phyloP scores from a whole-genome alignment of 202 grass and related monocot species.

The Zizania palustris region DNA sequence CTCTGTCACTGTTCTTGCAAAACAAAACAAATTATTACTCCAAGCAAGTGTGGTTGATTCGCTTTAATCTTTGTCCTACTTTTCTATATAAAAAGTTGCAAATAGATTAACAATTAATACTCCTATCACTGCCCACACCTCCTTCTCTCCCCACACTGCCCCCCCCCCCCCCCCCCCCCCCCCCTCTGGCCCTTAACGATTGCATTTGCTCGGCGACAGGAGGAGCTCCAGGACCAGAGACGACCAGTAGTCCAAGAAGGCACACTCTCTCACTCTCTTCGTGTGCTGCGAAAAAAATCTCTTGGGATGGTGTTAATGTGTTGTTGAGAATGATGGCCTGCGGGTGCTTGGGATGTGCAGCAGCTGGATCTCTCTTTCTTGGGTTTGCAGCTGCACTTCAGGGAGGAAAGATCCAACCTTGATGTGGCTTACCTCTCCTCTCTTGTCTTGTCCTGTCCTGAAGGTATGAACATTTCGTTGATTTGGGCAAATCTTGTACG shows the following conservation, averaged over 20 bases:
- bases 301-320: slow-evolving; percentile 22
- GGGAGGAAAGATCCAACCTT: slow-evolving; percentile 28
- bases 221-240: slow-evolving; percentile 16
- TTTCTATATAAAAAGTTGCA: slow-evolving; percentile 2
- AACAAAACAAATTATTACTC: slow-evolving; percentile 15
- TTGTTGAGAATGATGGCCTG: slow-evolving; percentile 37
- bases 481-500: slow-evolving; percentile 22
- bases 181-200: slow-evolving; percentile 38
- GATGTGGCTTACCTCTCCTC: slow-evolving; percentile 17
- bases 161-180: neutral
- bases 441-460: neutral
- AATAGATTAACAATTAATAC: slow-evolving; percentile 52
- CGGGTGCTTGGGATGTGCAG: slow-evolving; percentile 36
- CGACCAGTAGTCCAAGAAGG: too few relatives aligned
- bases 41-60: neutral
- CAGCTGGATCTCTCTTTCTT: slow-evolving; percentile 48
- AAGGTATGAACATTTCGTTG: slow-evolving; percentile 37
- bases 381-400: slow-evolving; percentile 25
- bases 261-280: neutral
- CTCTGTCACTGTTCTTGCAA: slow-evolving; percentile 32
- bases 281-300: neutral
- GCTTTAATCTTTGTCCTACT: slow-evolving; percentile 60
- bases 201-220: slow-evolving; percentile 38
- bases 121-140: slow-evolving; percentile 34
- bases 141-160: slow-evolving; percentile 1